A percentile compares a stretch with the other conserved stretches of the same genome.
Conservation (phyloP, 1,284 basidiomycete species). For the Rhodotorula glutinis region DNA sequence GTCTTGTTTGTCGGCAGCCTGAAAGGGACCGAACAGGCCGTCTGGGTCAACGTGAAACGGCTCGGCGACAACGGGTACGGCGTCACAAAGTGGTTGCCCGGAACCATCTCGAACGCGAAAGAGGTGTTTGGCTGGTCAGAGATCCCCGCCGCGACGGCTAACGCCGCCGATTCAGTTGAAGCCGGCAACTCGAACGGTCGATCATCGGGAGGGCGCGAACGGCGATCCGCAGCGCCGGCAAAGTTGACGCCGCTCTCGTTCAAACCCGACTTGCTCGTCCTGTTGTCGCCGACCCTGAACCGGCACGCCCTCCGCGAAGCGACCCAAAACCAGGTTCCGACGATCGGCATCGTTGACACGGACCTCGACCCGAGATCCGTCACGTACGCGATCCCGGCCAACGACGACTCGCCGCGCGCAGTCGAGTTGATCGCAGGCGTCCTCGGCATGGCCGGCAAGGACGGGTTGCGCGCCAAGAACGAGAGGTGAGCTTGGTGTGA, state of each 20-base stretch:
- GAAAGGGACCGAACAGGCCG: conserved; percentile 51
- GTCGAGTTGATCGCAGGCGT: conserved; percentile 88
- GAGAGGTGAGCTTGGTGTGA: conserved; percentile 13
- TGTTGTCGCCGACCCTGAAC: conserved; percentile 42
- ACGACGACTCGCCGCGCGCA: conserved; percentile 88
- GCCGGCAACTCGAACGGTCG: background rate
- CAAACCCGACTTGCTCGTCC: conserved; percentile 43
- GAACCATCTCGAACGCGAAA: conserved; percentile 84
- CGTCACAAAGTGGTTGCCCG: conserved; percentile 86
- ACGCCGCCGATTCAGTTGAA: background rate
- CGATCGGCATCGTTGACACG: conserved; percentile 75
- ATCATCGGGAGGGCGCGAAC: background rate
- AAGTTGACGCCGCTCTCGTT: conserved; percentile 31
- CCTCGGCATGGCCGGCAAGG: conserved; percentile 83
- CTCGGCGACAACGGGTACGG: conserved; percentile 72
- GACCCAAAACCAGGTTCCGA: conserved; percentile 50
- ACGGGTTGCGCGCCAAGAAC: conserved; percentile 55
- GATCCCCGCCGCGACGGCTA: conserved; percentile 16
- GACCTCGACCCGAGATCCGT: conserved; percentile 94
- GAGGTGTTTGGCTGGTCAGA: conserved; percentile 50
- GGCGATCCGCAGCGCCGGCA: background rate
- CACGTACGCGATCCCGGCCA: conserved; percentile 97
- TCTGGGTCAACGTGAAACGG: conserved; percentile 75
- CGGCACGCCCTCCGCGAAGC: conserved; percentile 50
- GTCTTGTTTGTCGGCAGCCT: conserved; percentile 76